Evolutionary conservation across 2,329 filamentous ascomycete genomes (phyloP), one percentile per base, ranked within the genome.

Genomic region (Knufia fluminis): DNA sequence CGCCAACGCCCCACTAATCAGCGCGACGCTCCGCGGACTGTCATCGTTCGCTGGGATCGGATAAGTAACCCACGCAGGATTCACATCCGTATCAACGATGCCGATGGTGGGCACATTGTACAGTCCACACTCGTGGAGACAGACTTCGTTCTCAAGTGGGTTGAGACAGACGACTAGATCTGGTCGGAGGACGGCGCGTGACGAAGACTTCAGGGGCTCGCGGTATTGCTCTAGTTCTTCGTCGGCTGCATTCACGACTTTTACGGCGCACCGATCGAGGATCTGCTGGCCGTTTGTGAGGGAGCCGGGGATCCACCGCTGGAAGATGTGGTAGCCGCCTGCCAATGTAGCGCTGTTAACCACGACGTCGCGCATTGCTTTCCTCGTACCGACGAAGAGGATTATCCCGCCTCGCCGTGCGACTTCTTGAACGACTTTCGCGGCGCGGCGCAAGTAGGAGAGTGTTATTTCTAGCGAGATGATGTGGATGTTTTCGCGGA

Each of bases 21-120:
- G 76, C 59, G 84, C 80, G 44, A 89, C 78, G 56, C 83, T 83
- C 53, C 92, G 84, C 58, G 95, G 68, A 78, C 89, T 94, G 74
- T 98, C 92, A 64, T 98, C 92, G 66, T 98, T 98, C 45, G 88
- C 88, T 1, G 92, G 92, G 59, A 98, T 96, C 12, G 86, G 86
- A 64, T 98, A 98, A 3, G 92, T 97, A 45, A 97, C 89, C 80
- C 86, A 91, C 0, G 87, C 87, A 0, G 92, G 87, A 67, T 97
- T 86, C 2, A 82, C 83, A 66, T 98, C 86, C 1, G 92, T 97
- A 67, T 98, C 92, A 58, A 97, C 85, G 51, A 98, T 76, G 41
- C 91, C 92, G 61, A 98, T 92, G 0, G 92, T 97, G 1, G 92
- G 92, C 50, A 98, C 86, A 62, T 84, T 86, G 64, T 87, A 84